A percentile compares a stretch with the other conserved stretches of the same genome.
Conservation (phyloP, 1,284 basidiomycete genomes). For the Sporisorium reilianum region DNA sequence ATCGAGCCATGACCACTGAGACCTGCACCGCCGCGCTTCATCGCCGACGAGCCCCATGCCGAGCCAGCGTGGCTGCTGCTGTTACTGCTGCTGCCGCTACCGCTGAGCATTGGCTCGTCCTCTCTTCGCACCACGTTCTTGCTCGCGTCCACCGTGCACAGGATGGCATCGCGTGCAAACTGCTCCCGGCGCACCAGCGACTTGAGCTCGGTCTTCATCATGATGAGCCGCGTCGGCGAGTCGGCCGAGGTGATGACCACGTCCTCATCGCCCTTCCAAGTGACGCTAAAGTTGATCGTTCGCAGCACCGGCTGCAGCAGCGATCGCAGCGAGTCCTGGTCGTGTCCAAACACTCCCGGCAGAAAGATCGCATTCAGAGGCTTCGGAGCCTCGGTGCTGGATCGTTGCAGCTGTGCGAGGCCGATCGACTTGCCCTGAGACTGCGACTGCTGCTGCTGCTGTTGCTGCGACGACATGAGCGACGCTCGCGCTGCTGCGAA, state of each 20-base stretch:
- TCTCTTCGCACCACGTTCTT: conserved; percentile 38
- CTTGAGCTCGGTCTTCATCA: conserved; percentile 54
- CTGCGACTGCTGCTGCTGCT: conserved; percentile 20
- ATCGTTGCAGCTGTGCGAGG: conserved; percentile 52
- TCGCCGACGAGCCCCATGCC: conserved; percentile 30
- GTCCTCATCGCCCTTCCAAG: conserved; percentile 61
- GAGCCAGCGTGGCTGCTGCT: conserved; percentile 11
- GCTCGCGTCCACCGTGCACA: conserved; percentile 40
- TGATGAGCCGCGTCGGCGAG: conserved; percentile 41
- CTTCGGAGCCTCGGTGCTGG: conserved; percentile 28
- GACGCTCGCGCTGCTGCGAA: conserved; percentile 40
- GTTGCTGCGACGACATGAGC: conserved; percentile 33
- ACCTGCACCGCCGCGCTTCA: conserved; percentile 28
- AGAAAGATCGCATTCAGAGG: conserved; percentile 61
- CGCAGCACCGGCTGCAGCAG: conserved; percentile 44
- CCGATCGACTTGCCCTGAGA: conserved; percentile 32
- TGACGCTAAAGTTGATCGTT: conserved; percentile 42
- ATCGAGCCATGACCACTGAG: conserved; percentile 10
- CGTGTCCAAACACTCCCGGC: conserved; percentile 59
- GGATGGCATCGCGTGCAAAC: conserved; percentile 44
- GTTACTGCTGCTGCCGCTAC: conserved; percentile 5
- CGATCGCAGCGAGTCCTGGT: conserved; percentile 46
- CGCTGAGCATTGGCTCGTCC: conserved; percentile 37
- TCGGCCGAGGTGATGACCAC: conserved; percentile 57
- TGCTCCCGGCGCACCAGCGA: conserved; percentile 37